A percentile compares a stretch with the other conserved stretches of the same genome.
These are phyloP conservation scores for Pythium utonaiense DNA, from an alignment of 352 stramenopile genomes.

Conservation along the genomic window DNA sequence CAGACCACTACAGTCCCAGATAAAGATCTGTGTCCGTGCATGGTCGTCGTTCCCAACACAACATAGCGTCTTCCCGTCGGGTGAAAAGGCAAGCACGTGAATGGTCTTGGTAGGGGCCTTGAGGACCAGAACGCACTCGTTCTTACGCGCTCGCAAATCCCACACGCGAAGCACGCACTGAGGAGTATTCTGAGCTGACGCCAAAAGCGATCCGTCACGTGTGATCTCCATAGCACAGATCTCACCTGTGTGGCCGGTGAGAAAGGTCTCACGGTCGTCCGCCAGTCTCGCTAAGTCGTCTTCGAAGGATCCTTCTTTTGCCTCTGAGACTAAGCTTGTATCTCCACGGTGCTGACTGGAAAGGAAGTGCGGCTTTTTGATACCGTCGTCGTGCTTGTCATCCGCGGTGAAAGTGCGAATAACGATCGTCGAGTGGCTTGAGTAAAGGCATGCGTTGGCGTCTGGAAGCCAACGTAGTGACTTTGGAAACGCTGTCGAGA, in stretches of 20 bases:
- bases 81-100: conserved; percentile 48
- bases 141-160: conserved; percentile 27
- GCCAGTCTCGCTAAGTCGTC: neutral
- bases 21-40: conserved; percentile 65
- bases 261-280: conserved; percentile 22
- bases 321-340: neutral
- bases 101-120: conserved; percentile 46
- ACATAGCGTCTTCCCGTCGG: conserved; percentile 32
- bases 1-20: conserved; percentile 59
- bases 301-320: neutral
- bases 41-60: conserved; percentile 59
- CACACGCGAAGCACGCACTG: conserved; percentile 47
- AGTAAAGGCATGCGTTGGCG: conserved; percentile 48
- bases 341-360: neutral
- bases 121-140: conserved; percentile 46
- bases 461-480: conserved; percentile 50
- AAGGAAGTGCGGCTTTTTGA: neutral
- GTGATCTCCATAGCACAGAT: conserved; percentile 39
- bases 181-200: conserved; percentile 35
- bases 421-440: conserved; percentile 63
- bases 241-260: conserved; percentile 22
- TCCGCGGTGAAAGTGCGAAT: conserved; percentile 30
- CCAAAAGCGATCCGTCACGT: conserved; percentile 35
- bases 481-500: conserved; percentile 45
- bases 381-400: neutral